phyloP scores from a whole-genome alignment of 1,284 basidiomycete genomes.

The Trametes hirsuta region DNA sequence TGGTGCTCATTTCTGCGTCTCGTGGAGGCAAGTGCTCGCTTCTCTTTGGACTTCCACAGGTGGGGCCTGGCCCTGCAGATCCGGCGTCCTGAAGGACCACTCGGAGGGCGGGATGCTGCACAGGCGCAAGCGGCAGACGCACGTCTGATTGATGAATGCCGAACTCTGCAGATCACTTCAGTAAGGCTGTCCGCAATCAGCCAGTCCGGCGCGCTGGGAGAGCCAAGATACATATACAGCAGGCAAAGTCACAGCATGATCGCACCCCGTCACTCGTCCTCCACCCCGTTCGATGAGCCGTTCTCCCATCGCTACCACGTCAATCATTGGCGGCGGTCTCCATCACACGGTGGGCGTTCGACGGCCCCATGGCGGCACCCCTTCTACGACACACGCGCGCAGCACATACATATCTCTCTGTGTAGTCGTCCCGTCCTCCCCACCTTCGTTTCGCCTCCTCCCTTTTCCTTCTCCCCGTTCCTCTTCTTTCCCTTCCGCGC shows the following conservation, averaged over 20 bases:
- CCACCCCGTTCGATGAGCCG: constrained; percentile 20
- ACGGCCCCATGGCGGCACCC: constrained; percentile 20
- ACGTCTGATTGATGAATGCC: constrained; percentile 19
- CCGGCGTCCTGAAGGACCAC: not conserved
- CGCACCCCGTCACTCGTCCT: constrained; percentile 14
- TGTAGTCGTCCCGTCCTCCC: constrained; percentile 7
- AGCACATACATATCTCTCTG: constrained; percentile 23
- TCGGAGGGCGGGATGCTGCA: constrained; percentile 2
- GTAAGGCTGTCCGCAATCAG: constrained; percentile 19
- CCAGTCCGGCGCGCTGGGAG: constrained; percentile 4
- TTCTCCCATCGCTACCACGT: constrained; percentile 27
- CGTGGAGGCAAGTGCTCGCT: not conserved
- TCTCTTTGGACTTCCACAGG: not conserved
- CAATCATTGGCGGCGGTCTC: constrained; percentile 22
- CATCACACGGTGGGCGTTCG: constrained; percentile 17
- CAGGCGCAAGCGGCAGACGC: not conserved
- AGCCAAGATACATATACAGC: constrained; percentile 18
- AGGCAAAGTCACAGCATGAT: constrained; percentile 14
- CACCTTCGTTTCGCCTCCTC: constrained; percentile 17
- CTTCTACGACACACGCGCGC: constrained; percentile 9
- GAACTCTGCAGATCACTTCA: constrained; percentile 24
- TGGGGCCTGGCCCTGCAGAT: constrained; percentile 18
- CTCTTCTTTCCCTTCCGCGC: constrained; percentile 17
- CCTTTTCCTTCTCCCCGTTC: constrained; percentile 17
- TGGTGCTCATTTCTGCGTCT: not conserved